These are phyloP conservation scores for Pythium dissimile DNA, from an alignment of 352 stramenopile species.

Conservation along the genomic window DNA sequence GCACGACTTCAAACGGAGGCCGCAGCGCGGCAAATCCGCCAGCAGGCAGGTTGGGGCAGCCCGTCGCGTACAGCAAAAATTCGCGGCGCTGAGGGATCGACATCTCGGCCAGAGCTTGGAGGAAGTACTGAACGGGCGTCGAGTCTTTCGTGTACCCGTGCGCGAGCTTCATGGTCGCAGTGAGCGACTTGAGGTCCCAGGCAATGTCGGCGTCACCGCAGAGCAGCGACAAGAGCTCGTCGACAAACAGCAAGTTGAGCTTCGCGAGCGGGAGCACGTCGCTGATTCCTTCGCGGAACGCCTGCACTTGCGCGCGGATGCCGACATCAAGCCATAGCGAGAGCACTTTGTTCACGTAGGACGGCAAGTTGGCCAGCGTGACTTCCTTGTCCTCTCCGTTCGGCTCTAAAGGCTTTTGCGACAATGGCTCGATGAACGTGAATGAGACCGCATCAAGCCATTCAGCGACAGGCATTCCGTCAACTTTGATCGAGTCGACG, in stretches of 20 bases:
- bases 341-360: constrained; percentile 59
- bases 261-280: constrained; percentile 74
- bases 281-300: constrained; percentile 72
- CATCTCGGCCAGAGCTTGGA: constrained; percentile 73
- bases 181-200: constrained; percentile 62
- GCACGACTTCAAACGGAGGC: constrained; percentile 78
- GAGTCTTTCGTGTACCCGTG: constrained; percentile 84
- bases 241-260: constrained; percentile 63
- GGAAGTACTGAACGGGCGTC: constrained; percentile 60
- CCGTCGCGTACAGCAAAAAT: constrained; percentile 80
- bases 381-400: constrained; percentile 44
- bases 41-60: constrained; percentile 75
- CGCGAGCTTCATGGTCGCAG: constrained; percentile 70
- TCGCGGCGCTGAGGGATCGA: constrained; percentile 44
- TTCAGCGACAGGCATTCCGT: constrained; percentile 37
- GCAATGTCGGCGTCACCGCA: constrained; percentile 73
- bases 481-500: constrained; percentile 46
- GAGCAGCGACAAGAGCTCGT: constrained; percentile 60
- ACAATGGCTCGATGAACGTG: constrained; percentile 78
- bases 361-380: constrained; percentile 44
- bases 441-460: constrained; percentile 71
- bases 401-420: constrained; percentile 51
- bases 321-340: constrained; percentile 61
- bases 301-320: constrained; percentile 57
- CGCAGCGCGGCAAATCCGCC: constrained; percentile 67